Percentiles rank a stretch among this genome's conserved stretches.
These are phyloP conservation scores for Helianthus tuberosus DNA, from an alignment of 129 eudicot species.

Conservation along the genomic window DNA sequence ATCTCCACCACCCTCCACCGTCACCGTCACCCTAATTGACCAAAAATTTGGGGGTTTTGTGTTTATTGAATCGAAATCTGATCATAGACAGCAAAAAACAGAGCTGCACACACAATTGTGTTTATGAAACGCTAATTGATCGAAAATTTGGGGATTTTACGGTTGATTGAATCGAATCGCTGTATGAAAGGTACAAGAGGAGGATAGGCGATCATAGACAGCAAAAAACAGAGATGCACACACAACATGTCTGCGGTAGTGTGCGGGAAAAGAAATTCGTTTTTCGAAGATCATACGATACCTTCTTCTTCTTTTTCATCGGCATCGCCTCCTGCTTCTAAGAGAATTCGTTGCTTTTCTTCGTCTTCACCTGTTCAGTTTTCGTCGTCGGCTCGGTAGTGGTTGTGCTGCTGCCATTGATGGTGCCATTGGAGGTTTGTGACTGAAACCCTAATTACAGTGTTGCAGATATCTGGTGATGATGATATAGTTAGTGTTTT, in stretches of 20 bases:
- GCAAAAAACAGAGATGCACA: conserved; percentile 22
- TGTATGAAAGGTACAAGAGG: conserved; percentile 41
- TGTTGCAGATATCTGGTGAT: no score
- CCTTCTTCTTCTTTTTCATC: conserved; percentile 51
- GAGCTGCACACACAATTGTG: no score
- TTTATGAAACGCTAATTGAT: conserved; percentile 24
- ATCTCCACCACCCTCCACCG: no score
- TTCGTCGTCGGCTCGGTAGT: conserved; percentile 39
- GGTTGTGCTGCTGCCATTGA: no score
- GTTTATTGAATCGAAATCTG: no score
- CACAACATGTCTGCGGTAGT: conserved; percentile 89
- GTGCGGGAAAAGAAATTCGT: conserved; percentile 80
- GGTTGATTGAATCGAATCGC: conserved; percentile 27
- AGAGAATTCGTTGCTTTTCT: conserved; percentile 72
- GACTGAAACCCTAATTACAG: no score
- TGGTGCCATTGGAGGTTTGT: no score
- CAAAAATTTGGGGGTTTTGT: no score
- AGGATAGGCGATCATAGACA: conserved; percentile 32
- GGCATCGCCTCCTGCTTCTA: conserved; percentile 60
- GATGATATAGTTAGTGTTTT: no score
- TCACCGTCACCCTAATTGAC: no score
- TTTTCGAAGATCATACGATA: conserved; percentile 59
- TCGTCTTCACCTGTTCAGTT: conserved; percentile 60
- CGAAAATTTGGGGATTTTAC: conserved; percentile 27
- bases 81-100: no score